Conservation (phyloP, 2,329 filamentous ascomycete species). For the Calonectria pauciramosa region DNA sequence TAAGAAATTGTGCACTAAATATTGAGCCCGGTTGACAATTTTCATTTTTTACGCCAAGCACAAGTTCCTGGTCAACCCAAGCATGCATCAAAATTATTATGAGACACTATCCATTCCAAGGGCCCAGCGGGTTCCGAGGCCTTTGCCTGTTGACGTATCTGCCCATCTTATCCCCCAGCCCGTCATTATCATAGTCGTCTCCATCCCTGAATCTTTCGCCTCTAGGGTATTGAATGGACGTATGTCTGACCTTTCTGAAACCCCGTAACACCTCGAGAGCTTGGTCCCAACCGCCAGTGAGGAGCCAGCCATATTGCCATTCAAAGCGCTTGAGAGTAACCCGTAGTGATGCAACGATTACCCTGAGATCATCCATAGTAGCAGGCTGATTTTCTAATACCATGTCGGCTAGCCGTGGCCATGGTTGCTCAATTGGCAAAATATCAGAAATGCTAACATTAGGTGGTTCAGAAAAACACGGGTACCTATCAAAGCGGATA, state of each 20-base stretch:
- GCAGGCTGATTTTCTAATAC: not conserved
- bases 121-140: not conserved
- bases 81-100: not conserved
- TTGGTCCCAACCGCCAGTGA: not conserved
- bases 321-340: not conserved
- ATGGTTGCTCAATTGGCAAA: not conserved
- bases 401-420: not conserved
- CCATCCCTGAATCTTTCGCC: not conserved
- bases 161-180: not conserved
- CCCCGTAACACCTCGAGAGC: not conserved
- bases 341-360: not conserved
- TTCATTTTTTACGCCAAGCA: not conserved
- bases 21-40: not conserved
- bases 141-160: not conserved
- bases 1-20: too few relatives aligned
- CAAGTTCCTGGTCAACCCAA: not conserved
- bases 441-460: not conserved
- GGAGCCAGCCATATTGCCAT: not conserved
- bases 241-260: not conserved
- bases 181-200: not conserved
- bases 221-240: not conserved
- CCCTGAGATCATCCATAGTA: not conserved
- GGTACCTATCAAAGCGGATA: not conserved
- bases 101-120: not conserved
- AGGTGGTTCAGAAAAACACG: not conserved